Percentiles rank a stretch among this genome's conserved stretches.
Conservation (phyloP, 2,329 filamentous ascomycete species). For the Ramichloridium luteum region DNA sequence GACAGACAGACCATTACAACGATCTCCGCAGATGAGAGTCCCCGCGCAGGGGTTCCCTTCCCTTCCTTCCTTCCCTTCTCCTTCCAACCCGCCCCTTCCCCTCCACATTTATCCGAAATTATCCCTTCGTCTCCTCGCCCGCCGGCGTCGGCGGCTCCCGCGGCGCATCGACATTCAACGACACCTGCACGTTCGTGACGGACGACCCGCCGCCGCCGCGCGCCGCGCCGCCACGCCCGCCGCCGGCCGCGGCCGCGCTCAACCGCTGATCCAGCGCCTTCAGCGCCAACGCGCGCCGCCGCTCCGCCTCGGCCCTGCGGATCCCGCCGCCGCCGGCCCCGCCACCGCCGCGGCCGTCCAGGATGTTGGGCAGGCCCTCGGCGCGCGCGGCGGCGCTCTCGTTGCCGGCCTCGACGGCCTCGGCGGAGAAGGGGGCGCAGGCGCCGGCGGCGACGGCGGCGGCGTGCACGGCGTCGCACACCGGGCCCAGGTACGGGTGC, state of each 20-base stretch:
- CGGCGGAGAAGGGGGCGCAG: conserved; percentile 73
- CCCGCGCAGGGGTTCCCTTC: too few species aligned
- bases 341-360: conserved; percentile 36
- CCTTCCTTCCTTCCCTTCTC: too few species aligned
- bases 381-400: conserved; percentile 56
- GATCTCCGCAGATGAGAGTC: too few species aligned
- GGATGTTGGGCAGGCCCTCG: conserved; percentile 48
- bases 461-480: conserved; percentile 65
- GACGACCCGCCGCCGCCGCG: conserved; percentile 7
- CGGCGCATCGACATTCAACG: conserved; percentile 1
- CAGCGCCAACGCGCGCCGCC: conserved; percentile 75
- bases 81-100: too few species aligned
- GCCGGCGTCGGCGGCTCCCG: too few species aligned
- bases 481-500: conserved; percentile 61
- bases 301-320: conserved; percentile 72
- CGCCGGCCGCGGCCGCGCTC: conserved; percentile 73
- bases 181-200: conserved; percentile 13
- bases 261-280: conserved; percentile 86
- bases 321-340: conserved; percentile 47
- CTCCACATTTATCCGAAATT: too few species aligned
- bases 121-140: too few species aligned
- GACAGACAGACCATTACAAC: too few species aligned
- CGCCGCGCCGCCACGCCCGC: conserved; percentile 6
- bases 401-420: conserved; percentile 63
- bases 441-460: conserved; percentile 62